phyloP scores from a whole-genome alignment of 2,329 filamentous ascomycete species.

The Phialophora macrospora region DNA sequence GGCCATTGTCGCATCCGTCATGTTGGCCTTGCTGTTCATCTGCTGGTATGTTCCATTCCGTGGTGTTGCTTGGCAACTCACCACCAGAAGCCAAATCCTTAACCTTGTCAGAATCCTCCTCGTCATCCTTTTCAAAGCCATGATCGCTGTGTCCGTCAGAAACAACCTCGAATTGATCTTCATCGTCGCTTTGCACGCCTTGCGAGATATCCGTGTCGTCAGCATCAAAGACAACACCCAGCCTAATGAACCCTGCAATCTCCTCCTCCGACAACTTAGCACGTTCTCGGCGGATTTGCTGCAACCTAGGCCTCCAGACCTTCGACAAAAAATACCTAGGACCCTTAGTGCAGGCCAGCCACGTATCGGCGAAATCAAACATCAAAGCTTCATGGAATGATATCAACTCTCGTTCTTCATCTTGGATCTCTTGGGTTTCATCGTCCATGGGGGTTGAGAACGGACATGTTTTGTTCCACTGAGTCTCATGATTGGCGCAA shows the following conservation, averaged over 20 bases:
- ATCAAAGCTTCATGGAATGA: slow-evolving; percentile 9
- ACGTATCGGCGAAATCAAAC: slow-evolving; percentile 5
- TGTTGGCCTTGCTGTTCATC: not conserved
- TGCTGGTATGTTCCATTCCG: not conserved
- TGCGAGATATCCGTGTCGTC: not conserved
- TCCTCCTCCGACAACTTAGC: slow-evolving; percentile 1
- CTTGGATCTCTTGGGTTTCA: slow-evolving; percentile 13
- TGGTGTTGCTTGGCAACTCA: not conserved
- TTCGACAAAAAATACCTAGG: not conserved
- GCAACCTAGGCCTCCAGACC: slow-evolving; percentile 9
- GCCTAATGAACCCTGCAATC: not conserved
- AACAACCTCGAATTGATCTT: not conserved
- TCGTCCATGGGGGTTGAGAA: slow-evolving; percentile 2
- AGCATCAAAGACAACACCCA: not conserved
- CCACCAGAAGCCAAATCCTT: too few relatives aligned
- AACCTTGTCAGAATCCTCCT: not conserved
- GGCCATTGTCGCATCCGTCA: not conserved
- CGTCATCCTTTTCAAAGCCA: not conserved
- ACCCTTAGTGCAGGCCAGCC: not conserved
- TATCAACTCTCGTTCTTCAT: slow-evolving; percentile 9
- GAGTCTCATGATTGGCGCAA: not conserved
- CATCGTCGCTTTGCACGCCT: not conserved
- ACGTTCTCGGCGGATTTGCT: not conserved
- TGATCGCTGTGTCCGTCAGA: not conserved
- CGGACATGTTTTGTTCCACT: not conserved